phyloP scores from a whole-genome alignment of 495 filamentous ascomycete species.

The Geoglossum glabrum region DNA sequence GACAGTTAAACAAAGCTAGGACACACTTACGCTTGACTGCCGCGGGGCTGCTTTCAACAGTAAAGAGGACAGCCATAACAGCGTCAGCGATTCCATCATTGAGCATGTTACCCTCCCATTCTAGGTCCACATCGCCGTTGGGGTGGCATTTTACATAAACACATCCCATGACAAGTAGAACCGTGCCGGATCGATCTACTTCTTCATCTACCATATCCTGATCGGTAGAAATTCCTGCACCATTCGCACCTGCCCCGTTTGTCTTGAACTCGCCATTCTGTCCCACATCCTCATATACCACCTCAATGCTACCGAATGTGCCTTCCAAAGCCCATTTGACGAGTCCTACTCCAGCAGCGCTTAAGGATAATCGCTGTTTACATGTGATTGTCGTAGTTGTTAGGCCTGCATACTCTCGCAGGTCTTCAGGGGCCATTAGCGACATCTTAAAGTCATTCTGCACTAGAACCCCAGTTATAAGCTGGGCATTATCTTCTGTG shows the following conservation, averaged over 20 bases:
- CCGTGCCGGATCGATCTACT: constrained; percentile 28
- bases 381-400: constrained; percentile 85
- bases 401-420: constrained; percentile 85
- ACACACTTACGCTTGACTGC: constrained; percentile 68
- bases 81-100: constrained; percentile 96
- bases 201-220: constrained; percentile 33
- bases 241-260: constrained; percentile 29
- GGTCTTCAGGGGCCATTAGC: constrained; percentile 87
- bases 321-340: constrained; percentile 88
- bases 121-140: constrained; percentile 64
- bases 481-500: constrained; percentile 23
- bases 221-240: constrained; percentile 24
- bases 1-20: background rate
- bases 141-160: constrained; percentile 49
- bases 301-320: constrained; percentile 74
- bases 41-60: constrained; percentile 78
- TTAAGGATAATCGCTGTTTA: constrained; percentile 68
- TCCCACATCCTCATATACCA: constrained; percentile 25
- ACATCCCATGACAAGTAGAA: constrained; percentile 79
- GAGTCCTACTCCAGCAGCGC: constrained; percentile 71
- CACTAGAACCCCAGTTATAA: constrained; percentile 79
- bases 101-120: constrained; percentile 95
- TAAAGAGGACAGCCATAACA: constrained; percentile 74
- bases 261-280: constrained; percentile 18
- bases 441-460: constrained; percentile 94